A percentile compares a stretch with the other conserved stretches of the same genome.
Evolutionary conservation across 1,284 basidiomycete species (phyloP).

Genomic region (Cryptococcus sp.): DNA sequence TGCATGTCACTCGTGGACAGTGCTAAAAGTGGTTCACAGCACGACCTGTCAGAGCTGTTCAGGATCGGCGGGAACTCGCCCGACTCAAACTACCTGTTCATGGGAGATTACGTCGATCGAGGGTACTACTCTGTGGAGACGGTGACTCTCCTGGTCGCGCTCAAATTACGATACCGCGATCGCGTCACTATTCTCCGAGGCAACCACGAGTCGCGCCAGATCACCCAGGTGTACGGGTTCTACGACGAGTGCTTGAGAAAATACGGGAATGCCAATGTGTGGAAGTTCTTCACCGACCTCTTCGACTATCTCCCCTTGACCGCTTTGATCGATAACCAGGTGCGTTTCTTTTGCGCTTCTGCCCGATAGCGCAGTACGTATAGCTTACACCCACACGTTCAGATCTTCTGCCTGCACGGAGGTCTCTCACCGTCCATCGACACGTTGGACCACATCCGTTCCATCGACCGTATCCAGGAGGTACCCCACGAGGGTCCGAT

Average conservation of each 20-base stretch:
- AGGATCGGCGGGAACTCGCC: constrained; percentile 99
- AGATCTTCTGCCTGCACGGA: constrained; percentile 99
- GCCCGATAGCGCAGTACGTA: not conserved
- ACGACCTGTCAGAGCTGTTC: constrained; percentile 98
- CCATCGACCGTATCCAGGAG: constrained; percentile 97
- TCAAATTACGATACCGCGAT: constrained; percentile 98
- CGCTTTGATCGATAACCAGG: constrained; percentile 97
- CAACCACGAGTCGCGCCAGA: constrained; percentile 98
- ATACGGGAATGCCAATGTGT: constrained; percentile 99
- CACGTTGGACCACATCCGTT: constrained; percentile 97
- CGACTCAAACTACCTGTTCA: constrained; percentile 99
- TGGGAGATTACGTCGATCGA: constrained; percentile 99
- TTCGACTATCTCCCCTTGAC: constrained; percentile 98
- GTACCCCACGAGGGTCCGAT: constrained; percentile 99
- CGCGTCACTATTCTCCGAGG: constrained; percentile 97
- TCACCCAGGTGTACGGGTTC: constrained; percentile 99
- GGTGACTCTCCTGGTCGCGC: constrained; percentile 94
- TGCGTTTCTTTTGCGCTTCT: constrained; percentile 56
- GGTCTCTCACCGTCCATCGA: constrained; percentile 98
- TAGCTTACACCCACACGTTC: not conserved
- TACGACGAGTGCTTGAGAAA: constrained; percentile 99
- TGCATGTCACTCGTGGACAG: constrained; percentile 2
- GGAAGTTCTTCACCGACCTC: constrained; percentile 98
- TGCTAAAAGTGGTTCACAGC: constrained; percentile 59
- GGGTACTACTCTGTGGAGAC: constrained; percentile 99